A percentile compares a stretch with the other conserved stretches of the same genome.
phyloP scores from a whole-genome alignment of 148 eudicot genomes.

The Heliosperma pusillum region DNA sequence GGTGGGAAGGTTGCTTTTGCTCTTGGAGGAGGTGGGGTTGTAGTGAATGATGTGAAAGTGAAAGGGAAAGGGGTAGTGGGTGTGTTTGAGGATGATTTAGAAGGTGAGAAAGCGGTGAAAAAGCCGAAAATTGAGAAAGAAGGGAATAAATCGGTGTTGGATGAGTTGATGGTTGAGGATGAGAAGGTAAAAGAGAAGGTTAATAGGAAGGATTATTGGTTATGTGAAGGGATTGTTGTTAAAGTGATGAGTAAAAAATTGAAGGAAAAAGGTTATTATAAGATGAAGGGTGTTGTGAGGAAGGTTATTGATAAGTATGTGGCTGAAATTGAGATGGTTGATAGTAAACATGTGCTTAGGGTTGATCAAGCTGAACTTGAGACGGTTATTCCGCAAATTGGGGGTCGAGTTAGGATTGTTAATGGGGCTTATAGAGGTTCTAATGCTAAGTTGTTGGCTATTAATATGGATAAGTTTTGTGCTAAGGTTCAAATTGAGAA shows the following conservation, averaged over 20 bases:
- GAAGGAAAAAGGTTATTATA: conserved; percentile 82
- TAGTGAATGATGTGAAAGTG: background rate
- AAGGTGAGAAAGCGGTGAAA: conserved; percentile 30
- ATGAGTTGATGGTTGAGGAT: conserved; percentile 81
- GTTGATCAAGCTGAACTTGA: conserved; percentile 96
- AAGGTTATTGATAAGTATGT: conserved; percentile 78
- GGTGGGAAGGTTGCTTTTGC: conserved; percentile 26
- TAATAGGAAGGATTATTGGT: conserved; percentile 90
- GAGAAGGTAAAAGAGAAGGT: conserved; percentile 73
- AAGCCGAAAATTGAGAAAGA: conserved; percentile 27
- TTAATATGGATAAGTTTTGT: conserved; percentile 61
- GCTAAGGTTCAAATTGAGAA: conserved; percentile 88
- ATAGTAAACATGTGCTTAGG: conserved; percentile 72
- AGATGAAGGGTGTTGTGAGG: conserved; percentile 74
- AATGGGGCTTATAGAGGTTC: conserved; percentile 94
- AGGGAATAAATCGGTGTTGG: conserved; percentile 48
- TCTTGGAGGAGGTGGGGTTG: conserved; percentile 23
- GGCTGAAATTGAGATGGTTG: conserved; percentile 92
- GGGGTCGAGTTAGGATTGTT: conserved; percentile 76
- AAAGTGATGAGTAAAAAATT: conserved; percentile 85
- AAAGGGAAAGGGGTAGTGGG: conserved; percentile 49
- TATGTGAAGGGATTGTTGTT: conserved; percentile 73
- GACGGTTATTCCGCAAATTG: conserved; percentile 89
- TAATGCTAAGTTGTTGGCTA: conserved; percentile 54
- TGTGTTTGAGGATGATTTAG: conserved; percentile 62